Percentiles rank a stretch among this genome's conserved stretches.
phyloP scores from a whole-genome alignment of 306 rosid genomes.

The Cicer bijugum region DNA sequence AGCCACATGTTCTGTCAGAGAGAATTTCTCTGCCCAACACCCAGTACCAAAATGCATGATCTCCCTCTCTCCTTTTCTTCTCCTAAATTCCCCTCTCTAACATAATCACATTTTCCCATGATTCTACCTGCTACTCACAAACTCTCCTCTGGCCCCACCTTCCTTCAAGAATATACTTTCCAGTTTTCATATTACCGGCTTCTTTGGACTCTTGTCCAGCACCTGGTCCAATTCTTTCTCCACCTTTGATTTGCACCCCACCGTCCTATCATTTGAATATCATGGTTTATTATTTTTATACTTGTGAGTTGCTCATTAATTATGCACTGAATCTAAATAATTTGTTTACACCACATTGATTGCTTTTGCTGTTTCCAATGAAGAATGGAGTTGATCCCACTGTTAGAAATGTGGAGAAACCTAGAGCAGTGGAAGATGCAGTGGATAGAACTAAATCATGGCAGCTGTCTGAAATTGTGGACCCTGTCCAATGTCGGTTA shows the following conservation, averaged over 20 bases:
- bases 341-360: constrained; percentile 35
- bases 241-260: not conserved
- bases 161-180: constrained; percentile 10
- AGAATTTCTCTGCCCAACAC: constrained; percentile 2
- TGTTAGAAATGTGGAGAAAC: constrained; percentile 66
- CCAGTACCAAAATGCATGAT: not conserved
- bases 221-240: not conserved
- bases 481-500: constrained; percentile 71
- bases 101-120: not conserved
- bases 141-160: constrained; percentile 5
- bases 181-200: constrained; percentile 13
- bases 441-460: constrained; percentile 70
- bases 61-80: constrained; percentile 12
- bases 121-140: not conserved
- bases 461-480: constrained; percentile 84
- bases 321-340: constrained; percentile 21
- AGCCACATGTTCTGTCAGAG: constrained; percentile 4
- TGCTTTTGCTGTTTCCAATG: constrained; percentile 48
- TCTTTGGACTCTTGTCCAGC: not conserved
- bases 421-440: constrained; percentile 63
- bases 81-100: constrained; percentile 13
- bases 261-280: not conserved
- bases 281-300: not conserved
- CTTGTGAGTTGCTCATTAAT: constrained; percentile 26
- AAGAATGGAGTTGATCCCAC: constrained; percentile 72